These are phyloP conservation scores for Solanum ahanhuiri DNA, from an alignment of 257 asterid species.

Conservation along the genomic window DNA sequence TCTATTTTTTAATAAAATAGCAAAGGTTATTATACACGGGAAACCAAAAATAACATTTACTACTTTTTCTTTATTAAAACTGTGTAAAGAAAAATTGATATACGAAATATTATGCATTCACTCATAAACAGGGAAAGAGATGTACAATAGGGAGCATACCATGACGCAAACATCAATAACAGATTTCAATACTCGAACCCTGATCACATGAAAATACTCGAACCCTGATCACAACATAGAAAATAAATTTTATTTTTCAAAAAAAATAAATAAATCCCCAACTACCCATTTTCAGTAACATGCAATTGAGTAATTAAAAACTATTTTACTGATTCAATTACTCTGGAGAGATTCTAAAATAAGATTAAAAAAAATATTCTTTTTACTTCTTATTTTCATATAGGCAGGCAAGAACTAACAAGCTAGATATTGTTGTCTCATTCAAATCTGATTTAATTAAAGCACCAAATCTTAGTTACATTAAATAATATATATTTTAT, in stretches of 20 bases:
- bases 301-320: background rate
- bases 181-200: background rate
- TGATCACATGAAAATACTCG: background rate
- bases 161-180: background rate
- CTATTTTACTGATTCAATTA: background rate
- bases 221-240: background rate
- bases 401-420: background rate
- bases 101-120: background rate
- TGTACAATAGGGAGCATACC: background rate
- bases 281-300: background rate
- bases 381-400: background rate
- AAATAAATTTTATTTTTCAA: background rate
- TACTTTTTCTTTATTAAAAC: background rate
- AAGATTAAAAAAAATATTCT: background rate
- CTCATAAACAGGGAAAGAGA: accelerated
- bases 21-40: too few relatives aligned
- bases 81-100: accelerated
- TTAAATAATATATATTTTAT: background rate
- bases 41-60: background rate
- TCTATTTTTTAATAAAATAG: too few relatives aligned
- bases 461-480: conserved; percentile 2
- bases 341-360: background rate
- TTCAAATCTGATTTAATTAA: background rate
- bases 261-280: background rate
- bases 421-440: conserved; percentile 3